These are phyloP conservation scores for Emiliania huxleyi DNA, from an alignment of 78 protist species.

Conservation along the genomic window DNA sequence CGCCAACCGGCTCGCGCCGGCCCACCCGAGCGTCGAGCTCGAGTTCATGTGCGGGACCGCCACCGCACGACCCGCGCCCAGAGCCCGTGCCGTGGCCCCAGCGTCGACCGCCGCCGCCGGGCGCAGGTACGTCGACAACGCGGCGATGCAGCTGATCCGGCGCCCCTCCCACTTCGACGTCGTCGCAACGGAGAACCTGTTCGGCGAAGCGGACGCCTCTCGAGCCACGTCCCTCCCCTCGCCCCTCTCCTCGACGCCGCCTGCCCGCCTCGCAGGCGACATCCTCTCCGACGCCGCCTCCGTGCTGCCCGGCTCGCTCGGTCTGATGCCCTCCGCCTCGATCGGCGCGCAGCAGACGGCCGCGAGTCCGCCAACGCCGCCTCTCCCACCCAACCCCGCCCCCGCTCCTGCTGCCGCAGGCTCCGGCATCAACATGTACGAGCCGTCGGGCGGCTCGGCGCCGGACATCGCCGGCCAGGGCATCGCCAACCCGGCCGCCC, in stretches of 20 bases:
- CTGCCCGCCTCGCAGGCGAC: too few relatives aligned
- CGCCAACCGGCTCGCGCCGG: neutral
- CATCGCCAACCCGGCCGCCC: slow-evolving; percentile 44
- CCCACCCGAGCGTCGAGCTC: slow-evolving; percentile 15
- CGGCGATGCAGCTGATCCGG: slow-evolving; percentile 22
- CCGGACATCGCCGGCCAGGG: slow-evolving; percentile 30
- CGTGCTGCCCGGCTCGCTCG: slow-evolving; percentile 50
- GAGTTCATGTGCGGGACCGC: slow-evolving; percentile 41
- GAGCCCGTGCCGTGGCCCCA: too few relatives aligned
- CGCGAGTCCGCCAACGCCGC: neutral
- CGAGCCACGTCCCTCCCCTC: too few relatives aligned
- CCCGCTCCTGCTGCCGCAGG: too few relatives aligned
- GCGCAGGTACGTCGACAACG: slow-evolving; percentile 35
- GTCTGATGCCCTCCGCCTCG: slow-evolving; percentile 43
- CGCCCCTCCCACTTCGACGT: neutral
- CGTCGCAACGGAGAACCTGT: neutral
- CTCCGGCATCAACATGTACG: slow-evolving; percentile 10
- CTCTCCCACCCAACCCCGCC: too few relatives aligned
- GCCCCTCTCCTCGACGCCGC: too few relatives aligned
- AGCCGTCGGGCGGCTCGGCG: slow-evolving; percentile 46
- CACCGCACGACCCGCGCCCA: too few relatives aligned
- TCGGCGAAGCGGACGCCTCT: too few relatives aligned
- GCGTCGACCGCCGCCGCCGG: too few relatives aligned
- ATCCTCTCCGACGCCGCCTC: slow-evolving; percentile 35
- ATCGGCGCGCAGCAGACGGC: neutral